Base-by-base conservation (phyloP, 345 rosid genomes). In the Eucalyptus caleyi region DNA sequence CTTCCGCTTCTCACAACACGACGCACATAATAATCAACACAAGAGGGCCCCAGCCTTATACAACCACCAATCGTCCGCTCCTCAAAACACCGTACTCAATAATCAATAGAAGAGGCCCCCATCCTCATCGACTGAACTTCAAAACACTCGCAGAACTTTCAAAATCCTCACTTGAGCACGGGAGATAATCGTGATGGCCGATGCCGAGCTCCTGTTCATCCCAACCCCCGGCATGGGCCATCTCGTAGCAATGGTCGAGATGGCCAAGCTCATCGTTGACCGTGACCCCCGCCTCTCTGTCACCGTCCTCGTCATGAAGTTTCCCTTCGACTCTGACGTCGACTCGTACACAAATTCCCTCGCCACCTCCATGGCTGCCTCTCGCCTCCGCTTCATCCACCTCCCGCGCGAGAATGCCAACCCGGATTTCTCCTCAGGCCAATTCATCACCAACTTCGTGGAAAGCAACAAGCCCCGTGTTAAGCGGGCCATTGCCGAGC, bases 261-360 rank as follows among this genome's bases (percentile, higher is more conserved):
- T 93, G 1, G 96, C 96, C 15, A 94, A 92, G 92, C 92, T 91
- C 37, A 90, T 94, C 16, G 88, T 93, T 23, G 88, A 91, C 53
- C 94, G 89, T 6, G 92, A 94, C 72, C 89, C 91, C 77, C 86
- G 92, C 27, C 89, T 95, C 90, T 95, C 93, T 21, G 44, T 93
- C 90, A 93, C 96, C 34, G 32, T 95, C 87, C n/a, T 95, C 69
- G 72, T 93, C 90, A 89, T 95, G 67, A 89, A 86, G 11, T n/a
- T 72, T 15, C 90, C 90, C 3, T 30, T 8, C 19, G 90, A 86
- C 7, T 50, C 91, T 59, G 72, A 86, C 18, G 4, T 32, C 80
- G 16, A n/a, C 86, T n/a, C 24, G 59, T 37, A 26, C 50, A 80
- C 89, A 77, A 40, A 93, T 91, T 91, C 90, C 2, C 60, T 90